Conservation (phyloP, 441 rosid species). For the Daphne laureola region DNA sequence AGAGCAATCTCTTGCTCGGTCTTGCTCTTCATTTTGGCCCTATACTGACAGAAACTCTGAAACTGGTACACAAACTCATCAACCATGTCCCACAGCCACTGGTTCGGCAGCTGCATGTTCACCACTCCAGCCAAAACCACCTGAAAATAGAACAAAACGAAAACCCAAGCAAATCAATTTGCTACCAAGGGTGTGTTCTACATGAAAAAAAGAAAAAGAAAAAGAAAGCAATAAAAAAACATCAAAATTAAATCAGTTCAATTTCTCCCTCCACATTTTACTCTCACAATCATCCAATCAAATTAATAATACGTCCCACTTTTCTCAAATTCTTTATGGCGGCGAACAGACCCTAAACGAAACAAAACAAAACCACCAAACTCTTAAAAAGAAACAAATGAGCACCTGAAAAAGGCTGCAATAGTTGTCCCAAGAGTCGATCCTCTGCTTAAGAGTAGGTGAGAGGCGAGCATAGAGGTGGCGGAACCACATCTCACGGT, state of each 20-base stretch:
- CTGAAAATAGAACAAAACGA: conserved; percentile 24
- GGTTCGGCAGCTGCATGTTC: conserved; percentile 94
- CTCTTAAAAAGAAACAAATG: background rate
- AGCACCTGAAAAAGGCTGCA: conserved; percentile 83
- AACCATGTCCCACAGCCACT: conserved; percentile 99
- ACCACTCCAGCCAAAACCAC: conserved; percentile 95
- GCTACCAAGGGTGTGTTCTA: no score
- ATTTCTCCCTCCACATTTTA: no score
- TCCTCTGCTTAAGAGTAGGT: conserved; percentile 85
- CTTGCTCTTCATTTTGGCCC: conserved; percentile 93
- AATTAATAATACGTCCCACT: no score
- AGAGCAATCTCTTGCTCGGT: conserved; percentile 80
- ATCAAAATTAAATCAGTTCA: no score
- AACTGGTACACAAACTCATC: conserved; percentile 98
- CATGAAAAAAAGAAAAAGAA: no score
- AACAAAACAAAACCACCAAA: background rate
- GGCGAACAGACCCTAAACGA: no score
- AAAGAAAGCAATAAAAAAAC: no score
- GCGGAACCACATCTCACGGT: conserved; percentile 98
- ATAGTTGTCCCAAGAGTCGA: conserved; percentile 94
- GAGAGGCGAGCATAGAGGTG: conserved; percentile 82
- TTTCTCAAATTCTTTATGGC: no score
- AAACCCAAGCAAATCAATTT: background rate
- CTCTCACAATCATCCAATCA: no score
- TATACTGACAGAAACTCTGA: conserved; percentile 89